Conservation (phyloP, 305 asterid species). For the Solanum chacoense region DNA sequence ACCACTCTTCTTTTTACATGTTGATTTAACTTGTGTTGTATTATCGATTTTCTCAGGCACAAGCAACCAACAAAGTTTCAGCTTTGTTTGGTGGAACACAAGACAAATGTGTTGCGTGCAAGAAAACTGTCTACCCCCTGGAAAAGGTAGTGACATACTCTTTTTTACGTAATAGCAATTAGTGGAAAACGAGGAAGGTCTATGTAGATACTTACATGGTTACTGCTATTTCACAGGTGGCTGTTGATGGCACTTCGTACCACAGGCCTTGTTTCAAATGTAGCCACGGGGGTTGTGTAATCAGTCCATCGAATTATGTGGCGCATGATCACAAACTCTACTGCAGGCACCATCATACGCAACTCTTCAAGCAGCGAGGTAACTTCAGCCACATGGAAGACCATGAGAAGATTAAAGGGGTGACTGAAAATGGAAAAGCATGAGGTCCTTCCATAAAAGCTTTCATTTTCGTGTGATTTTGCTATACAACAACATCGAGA, state of each 20-base stretch:
- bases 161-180: background rate
- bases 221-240: conserved; percentile 31
- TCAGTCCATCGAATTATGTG: conserved; percentile 72
- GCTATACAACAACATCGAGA: background rate
- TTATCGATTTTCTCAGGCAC: conserved; percentile 13
- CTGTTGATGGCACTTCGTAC: conserved; percentile 68
- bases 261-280: conserved; percentile 74
- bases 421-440: conserved; percentile 16
- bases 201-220: background rate
- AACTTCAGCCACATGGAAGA: conserved; percentile 60
- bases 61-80: conserved; percentile 38
- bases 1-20: background rate
- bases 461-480: background rate
- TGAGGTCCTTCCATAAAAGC: background rate
- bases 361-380: conserved; percentile 71
- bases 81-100: conserved; percentile 69
- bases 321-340: conserved; percentile 67
- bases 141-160: conserved; percentile 45
- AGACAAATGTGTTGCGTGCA: conserved; percentile 78
- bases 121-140: conserved; percentile 66
- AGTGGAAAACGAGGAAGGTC: background rate
- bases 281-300: conserved; percentile 65
- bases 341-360: conserved; percentile 78
- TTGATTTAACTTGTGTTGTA: background rate
- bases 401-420: conserved; percentile 22